A percentile compares a stretch with the other conserved stretches of the same genome.
Evolutionary conservation across 495 filamentous ascomycete species (phyloP).

Genomic region (Aspergillus mulundensis): DNA sequence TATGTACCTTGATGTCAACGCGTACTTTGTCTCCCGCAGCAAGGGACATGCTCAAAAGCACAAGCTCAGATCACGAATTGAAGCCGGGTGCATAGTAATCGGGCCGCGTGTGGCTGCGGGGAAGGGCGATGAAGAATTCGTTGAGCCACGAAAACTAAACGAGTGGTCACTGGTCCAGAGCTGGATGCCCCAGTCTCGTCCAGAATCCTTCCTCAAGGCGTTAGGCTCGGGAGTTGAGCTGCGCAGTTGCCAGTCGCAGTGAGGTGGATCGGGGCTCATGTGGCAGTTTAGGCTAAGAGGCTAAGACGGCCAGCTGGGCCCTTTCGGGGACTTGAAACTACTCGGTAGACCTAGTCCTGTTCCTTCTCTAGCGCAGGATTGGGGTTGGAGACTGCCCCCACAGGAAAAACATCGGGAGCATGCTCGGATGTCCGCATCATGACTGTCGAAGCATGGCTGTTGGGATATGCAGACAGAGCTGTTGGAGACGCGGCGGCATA

Average conservation of each 20-base stretch:
- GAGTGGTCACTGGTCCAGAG: slow-evolving; percentile 8
- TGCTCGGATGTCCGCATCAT: slow-evolving; percentile 9
- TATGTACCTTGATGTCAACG: background rate
- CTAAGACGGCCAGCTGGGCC: slow-evolving; percentile 1
- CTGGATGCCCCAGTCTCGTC: slow-evolving; percentile 10
- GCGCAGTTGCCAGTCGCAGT: background rate
- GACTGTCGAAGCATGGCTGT: background rate
- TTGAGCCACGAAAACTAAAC: slow-evolving; percentile 1
- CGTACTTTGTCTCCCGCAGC: background rate
- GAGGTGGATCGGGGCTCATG: background rate
- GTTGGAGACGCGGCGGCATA: background rate
- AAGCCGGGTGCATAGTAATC: background rate
- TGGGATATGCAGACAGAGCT: background rate
- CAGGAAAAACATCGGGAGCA: slow-evolving; percentile 14
- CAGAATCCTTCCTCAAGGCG: slow-evolving; percentile 25
- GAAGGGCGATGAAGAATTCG: slow-evolving; percentile 9
- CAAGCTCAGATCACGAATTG: background rate
- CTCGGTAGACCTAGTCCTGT: slow-evolving; percentile 13
- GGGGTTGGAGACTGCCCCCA: slow-evolving; percentile 6
- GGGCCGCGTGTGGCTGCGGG: slow-evolving; percentile 13
- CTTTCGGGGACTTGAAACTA: slow-evolving; percentile 9
- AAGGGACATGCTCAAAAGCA: background rate
- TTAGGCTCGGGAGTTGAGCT: slow-evolving; percentile 7
- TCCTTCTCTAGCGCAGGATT: slow-evolving; percentile 4
- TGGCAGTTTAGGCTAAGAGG: background rate